phyloP scores from a whole-genome alignment of 148 eudicot genomes.

The Cornus controversa region DNA sequence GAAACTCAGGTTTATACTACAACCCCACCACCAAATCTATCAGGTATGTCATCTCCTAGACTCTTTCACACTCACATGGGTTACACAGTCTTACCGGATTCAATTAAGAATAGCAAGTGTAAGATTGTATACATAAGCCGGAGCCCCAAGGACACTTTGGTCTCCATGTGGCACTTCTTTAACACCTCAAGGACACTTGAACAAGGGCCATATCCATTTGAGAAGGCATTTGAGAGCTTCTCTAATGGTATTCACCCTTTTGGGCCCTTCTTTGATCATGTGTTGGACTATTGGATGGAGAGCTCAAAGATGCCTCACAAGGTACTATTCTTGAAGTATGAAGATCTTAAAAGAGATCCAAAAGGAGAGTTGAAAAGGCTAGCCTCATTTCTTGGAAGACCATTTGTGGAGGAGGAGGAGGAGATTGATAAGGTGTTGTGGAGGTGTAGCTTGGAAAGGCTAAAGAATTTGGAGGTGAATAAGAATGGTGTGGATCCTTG shows the following conservation, averaged over 20 bases:
- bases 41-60: background rate
- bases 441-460: conserved; percentile 10
- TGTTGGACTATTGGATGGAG: conserved; percentile 17
- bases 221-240: conserved; percentile 18
- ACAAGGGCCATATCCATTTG: conserved; percentile 7
- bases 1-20: background rate
- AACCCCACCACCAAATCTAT: background rate
- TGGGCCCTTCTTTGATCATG: conserved; percentile 14
- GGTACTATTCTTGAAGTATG: conserved; percentile 26
- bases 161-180: conserved; percentile 19
- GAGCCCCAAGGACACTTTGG: conserved; percentile 11
- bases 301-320: conserved; percentile 22
- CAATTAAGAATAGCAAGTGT: conserved; percentile 5
- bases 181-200: background rate
- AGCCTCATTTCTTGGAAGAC: conserved; percentile 22
- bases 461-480: conserved; percentile 20
- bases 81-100: background rate
- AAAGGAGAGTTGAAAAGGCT: conserved; percentile 14
- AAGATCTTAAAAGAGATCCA: conserved; percentile 25
- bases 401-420: conserved; percentile 14
- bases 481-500: conserved; percentile 1
- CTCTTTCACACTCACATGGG: conserved; percentile 5
- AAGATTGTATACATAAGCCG: conserved; percentile 18
- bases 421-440: background rate
- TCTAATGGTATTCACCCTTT: conserved; percentile 14